Conservation (phyloP, 2,329 filamentous ascomycete species). For the Penicillium carneum region DNA sequence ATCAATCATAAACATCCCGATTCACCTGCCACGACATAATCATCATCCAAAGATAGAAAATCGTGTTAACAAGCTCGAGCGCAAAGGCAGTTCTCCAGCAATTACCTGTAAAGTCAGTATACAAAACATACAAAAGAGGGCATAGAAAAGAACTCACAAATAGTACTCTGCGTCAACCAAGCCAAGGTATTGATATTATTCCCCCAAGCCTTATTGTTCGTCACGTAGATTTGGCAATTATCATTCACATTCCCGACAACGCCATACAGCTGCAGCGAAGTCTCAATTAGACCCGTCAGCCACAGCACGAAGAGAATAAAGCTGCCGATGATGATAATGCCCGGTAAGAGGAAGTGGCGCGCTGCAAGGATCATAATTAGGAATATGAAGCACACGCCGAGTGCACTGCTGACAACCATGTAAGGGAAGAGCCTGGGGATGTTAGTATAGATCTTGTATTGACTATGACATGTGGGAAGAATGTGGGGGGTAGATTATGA, state of each 20-base stretch:
- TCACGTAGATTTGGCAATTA: slow-evolving; percentile 66
- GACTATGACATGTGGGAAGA: not conserved
- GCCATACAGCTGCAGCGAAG: slow-evolving; percentile 67
- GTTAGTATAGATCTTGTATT: slow-evolving; percentile 15
- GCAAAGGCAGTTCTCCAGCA: slow-evolving; percentile 70
- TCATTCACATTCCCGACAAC: slow-evolving; percentile 63
- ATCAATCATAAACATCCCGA: slow-evolving; percentile 42
- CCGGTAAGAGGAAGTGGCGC: slow-evolving; percentile 64
- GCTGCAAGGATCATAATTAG: slow-evolving; percentile 64
- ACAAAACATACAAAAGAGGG: not conserved
- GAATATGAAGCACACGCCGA: slow-evolving; percentile 66
- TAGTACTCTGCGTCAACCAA: slow-evolving; percentile 68
- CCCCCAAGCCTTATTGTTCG: slow-evolving; percentile 55
- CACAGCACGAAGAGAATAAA: slow-evolving; percentile 69
- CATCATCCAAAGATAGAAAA: slow-evolving; percentile 73
- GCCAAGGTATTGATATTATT: slow-evolving; percentile 64
- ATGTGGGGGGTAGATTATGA: not conserved
- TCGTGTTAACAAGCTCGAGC: slow-evolving; percentile 68
- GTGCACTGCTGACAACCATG: slow-evolving; percentile 64
- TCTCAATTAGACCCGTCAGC: slow-evolving; percentile 69
- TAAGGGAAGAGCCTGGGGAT: slow-evolving; percentile 67
- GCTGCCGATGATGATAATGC: slow-evolving; percentile 65
- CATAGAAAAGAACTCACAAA: slow-evolving; percentile 57
- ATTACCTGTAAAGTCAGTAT: slow-evolving; percentile 54
- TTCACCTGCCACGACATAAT: slow-evolving; percentile 66